Base-by-base conservation (phyloP, 1,284 basidiomycete genomes). In the Neonothopanus nambi region DNA sequence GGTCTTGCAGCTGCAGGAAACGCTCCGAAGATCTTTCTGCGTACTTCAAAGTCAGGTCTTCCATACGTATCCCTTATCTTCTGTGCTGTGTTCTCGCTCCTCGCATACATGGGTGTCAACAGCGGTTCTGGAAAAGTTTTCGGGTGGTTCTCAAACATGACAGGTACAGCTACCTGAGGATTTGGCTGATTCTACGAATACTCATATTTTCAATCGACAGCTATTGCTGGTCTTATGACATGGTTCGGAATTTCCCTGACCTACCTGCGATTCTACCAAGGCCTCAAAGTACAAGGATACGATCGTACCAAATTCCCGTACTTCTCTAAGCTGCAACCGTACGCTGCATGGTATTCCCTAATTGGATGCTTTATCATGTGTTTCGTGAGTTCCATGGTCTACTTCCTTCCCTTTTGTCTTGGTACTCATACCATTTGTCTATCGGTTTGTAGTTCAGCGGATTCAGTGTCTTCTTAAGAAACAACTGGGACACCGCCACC, bases 171-270 rank as follows among this genome's bases (percentile, higher is more conserved):
- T 33, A 13, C 30, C 9, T 33, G 30, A 33, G 3, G n/a, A 3
- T 33, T 33, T 33, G 21, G 23, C 38, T 44, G 20, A 15, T 24
- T 30, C 20, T 36, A 28, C 18, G 17, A 83, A 5, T n/a, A 21
- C 79, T 7, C 81, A 82, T 26, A 3, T 30, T 4, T 28, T 13
- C 28, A 20, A 12, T 24, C 18, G 4, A 7, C 44, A 57, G 55
- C 55, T 11, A 64, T 77, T 33, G 77, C 81, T 23, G 81, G 81
- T n/a, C 70, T 84, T 52, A 77, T 91, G 72, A 89, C 89, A 11
- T 96, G 93, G 93, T 86, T 89, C 63, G 89, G 85, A 57, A 95
- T 95, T 64, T 77, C 76, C 36, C 60, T 93, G 49, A 90, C 87
- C 6, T 93, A 93, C 68, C 68, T 92, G 49, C 23, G 89, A 36